These are phyloP conservation scores for Allium sativum DNA, from an alignment of 106 monocot genomes.

Conservation along the genomic window DNA sequence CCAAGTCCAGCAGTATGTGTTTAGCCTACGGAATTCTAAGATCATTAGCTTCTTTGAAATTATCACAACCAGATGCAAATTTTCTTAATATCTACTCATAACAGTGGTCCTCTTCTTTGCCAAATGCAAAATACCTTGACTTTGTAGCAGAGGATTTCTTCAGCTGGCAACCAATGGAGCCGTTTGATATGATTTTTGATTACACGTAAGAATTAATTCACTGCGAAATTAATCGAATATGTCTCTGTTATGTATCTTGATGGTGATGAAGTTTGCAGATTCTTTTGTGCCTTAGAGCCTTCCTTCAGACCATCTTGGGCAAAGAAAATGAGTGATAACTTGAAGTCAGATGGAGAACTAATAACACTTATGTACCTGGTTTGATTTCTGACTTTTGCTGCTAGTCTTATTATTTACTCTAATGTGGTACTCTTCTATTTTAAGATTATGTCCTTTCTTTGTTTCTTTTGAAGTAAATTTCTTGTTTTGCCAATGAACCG, in stretches of 20 bases:
- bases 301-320: constrained; percentile 66
- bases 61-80: no score
- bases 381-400: background rate
- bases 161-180: background rate
- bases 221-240: background rate
- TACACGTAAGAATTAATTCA: background rate
- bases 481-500: background rate
- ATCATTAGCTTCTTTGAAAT: no score
- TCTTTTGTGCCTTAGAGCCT: constrained; percentile 86
- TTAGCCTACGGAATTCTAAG: no score
- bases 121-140: background rate
- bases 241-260: background rate
- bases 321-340: constrained; percentile 33
- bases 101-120: background rate
- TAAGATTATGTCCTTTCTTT: background rate
- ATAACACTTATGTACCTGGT: constrained; percentile 76
- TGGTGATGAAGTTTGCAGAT: constrained; percentile 22
- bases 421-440: no score
- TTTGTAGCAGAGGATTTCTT: background rate
- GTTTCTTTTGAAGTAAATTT: background rate
- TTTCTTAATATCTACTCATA: background rate
- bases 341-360: constrained; percentile 80
- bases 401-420: background rate
- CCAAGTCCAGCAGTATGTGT: no score
- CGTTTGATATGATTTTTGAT: background rate